Conservation (phyloP, 2,329 filamentous ascomycete genomes). For the Penicillium sp. region DNA sequence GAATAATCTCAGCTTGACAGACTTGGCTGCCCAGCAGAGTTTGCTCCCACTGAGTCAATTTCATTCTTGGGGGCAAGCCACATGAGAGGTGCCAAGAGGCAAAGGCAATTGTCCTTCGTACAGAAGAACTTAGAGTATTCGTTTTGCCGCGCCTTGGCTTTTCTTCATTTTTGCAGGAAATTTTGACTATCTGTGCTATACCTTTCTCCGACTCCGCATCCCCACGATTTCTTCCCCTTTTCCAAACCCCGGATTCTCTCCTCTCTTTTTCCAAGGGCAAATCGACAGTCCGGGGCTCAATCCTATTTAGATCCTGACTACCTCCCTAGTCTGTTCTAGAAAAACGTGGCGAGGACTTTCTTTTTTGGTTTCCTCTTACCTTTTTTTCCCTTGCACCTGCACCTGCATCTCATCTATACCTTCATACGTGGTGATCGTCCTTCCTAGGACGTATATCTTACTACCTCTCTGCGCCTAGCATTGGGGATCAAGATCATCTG, state of each 20-base stretch:
- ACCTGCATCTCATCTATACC: background rate
- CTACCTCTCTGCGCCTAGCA: slow-evolving; percentile 11
- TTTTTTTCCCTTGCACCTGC: background rate
- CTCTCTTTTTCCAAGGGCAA: slow-evolving; percentile 8
- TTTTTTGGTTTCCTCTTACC: slow-evolving; percentile 3
- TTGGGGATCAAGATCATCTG: slow-evolving; percentile 7
- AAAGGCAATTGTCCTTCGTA: background rate
- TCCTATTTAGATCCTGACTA: slow-evolving; percentile 22
- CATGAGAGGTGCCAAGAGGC: slow-evolving; percentile 3
- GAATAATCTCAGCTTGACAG: background rate
- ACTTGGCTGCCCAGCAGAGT: background rate
- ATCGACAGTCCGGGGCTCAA: slow-evolving; percentile 12
- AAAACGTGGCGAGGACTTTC: slow-evolving; percentile 8
- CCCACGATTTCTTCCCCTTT: slow-evolving; percentile 15
- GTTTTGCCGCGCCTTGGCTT: slow-evolving; percentile 22
- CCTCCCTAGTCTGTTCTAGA: slow-evolving; percentile 7
- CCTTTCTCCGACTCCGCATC: slow-evolving; percentile 23
- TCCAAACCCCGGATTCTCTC: slow-evolving; percentile 19
- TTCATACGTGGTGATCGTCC: slow-evolving; percentile 4
- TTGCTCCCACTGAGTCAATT: background rate
- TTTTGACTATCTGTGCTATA: slow-evolving; percentile 16
- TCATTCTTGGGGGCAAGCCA: background rate
- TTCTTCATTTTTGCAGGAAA: background rate
- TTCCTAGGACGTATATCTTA: slow-evolving; percentile 10
- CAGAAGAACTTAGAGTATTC: slow-evolving; percentile 5